A percentile compares a stretch with the other conserved stretches of the same genome.
Conservation (phyloP, 2,329 filamentous ascomycete genomes). For the Diaporthe citri region DNA sequence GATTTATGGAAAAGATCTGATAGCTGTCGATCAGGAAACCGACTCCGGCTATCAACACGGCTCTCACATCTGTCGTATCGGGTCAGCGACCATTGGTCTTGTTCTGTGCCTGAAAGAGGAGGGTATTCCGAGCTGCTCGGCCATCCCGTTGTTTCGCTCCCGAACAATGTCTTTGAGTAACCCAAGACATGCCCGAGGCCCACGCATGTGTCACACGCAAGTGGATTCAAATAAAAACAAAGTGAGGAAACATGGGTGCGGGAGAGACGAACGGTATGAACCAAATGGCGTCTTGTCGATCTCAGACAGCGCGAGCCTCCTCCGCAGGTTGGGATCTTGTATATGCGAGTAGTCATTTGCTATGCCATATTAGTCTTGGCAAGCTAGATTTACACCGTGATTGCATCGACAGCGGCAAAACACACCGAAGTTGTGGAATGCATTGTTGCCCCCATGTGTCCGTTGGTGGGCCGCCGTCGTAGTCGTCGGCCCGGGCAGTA, state of each 20-base stretch:
- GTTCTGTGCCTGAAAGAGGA: background rate
- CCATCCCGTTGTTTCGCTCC: background rate
- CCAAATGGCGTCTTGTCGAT: slow-evolving; percentile 85
- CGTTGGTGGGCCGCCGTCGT: slow-evolving; percentile 41
- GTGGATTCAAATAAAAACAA: background rate
- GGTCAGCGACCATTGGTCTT: background rate
- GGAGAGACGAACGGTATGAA: slow-evolving; percentile 65
- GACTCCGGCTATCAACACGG: slow-evolving; percentile 81
- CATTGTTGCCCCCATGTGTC: slow-evolving; percentile 75
- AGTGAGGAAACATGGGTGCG: background rate
- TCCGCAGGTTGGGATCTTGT: slow-evolving; percentile 79
- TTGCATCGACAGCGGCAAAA: background rate
- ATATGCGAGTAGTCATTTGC: slow-evolving; percentile 66
- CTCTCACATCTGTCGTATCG: slow-evolving; percentile 68
- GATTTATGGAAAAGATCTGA: slow-evolving; percentile 84
- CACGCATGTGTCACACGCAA: background rate
- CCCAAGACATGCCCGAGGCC: slow-evolving; percentile 44
- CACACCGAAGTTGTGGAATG: slow-evolving; percentile 76
- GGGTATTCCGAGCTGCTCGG: background rate
- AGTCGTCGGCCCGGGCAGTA: background rate
- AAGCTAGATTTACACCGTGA: slow-evolving; percentile 44
- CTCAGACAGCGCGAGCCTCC: slow-evolving; percentile 81
- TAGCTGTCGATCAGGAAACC: slow-evolving; percentile 90
- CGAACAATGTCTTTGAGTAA: background rate
- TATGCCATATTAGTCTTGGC: slow-evolving; percentile 28